Base-by-base conservation (phyloP, 768 basidiomycete species). In the Cystofilobasidium macerans region DNA sequence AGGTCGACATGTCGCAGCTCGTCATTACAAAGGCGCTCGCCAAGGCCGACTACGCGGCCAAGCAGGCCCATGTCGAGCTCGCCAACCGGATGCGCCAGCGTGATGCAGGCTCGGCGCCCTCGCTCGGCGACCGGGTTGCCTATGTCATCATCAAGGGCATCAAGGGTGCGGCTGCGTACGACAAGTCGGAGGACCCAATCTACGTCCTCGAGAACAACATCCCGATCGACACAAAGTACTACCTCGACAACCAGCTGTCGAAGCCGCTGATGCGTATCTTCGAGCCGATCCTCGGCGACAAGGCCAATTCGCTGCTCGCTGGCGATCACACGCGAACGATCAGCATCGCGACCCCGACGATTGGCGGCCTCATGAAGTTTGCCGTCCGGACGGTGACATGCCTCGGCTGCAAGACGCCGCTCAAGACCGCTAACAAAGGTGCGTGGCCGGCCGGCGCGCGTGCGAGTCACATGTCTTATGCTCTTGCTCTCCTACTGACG, bases 321-420 rank as follows among this genome's bases (percentile, higher is more conserved):
- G 95, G 95, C 2, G 92, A 94, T 71, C 95, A 99, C 72, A 98
- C 95, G 2, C 81, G 95, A 35, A 85, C 91, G 0, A 95, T 99
- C 57, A 86, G 91, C 69, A 97, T 98, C 59, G 92, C 93, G 6
- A 98, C 95, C 0, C 95, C 95, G 0, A 93, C 90, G 0, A 84
- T 91, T 13, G 95, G 95, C 22, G 95, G 95, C 30, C 76, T 99
- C 61, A 99, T 99, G 95, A 97, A 94, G 75, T 99, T 97, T 72
- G 92, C 93, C 0, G 91, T 97, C 33, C 94, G 92, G 78, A 94
- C 88, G 0, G 84, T 87, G 3, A 99, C 90, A 2, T 99, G 95
- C 73, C 79, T 99, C 57, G 89, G 94, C 0, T 99, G 95, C 78
- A 94, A 92, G 76, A 94, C 94, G 0, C 85, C 90, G 12, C 74